A percentile compares a stretch with the other conserved stretches of the same genome.
phyloP scores from a whole-genome alignment of 108 stramenopile species.

The Cyclotella baltica region DNA sequence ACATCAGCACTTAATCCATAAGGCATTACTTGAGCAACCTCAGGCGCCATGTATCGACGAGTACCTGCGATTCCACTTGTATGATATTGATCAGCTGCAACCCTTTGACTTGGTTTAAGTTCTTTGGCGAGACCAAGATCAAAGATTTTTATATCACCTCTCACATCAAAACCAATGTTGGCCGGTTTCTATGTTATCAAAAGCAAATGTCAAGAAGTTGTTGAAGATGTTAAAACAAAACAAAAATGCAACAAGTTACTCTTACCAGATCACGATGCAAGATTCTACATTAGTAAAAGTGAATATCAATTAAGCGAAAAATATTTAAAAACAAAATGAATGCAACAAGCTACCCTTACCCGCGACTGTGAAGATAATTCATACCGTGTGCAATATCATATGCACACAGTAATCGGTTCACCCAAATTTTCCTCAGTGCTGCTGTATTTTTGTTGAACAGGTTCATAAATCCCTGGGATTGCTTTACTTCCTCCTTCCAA shows the following conservation, averaged over 20 bases:
- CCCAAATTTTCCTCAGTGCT: conserved; percentile 50
- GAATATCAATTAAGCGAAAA: neutral
- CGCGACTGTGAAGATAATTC: conserved; percentile 63
- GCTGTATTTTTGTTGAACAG: conserved; percentile 38
- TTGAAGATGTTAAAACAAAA: too few species aligned
- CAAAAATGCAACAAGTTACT: too few species aligned
- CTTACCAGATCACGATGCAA: conserved; percentile 49
- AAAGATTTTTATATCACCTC: conserved; percentile 47
- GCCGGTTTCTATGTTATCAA: too few species aligned
- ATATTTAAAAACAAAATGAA: neutral
- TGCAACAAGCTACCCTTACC: neutral
- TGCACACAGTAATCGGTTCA: conserved; percentile 62
- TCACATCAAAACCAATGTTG: conserved; percentile 43
- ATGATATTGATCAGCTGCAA: conserved; percentile 34
- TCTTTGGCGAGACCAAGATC: conserved; percentile 51
- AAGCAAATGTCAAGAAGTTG: too few species aligned
- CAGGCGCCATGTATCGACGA: too few species aligned
- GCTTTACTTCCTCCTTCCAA: conserved; percentile 45
- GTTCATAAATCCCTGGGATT: conserved; percentile 43
- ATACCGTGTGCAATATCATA: conserved; percentile 75
- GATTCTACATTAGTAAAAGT: conserved; percentile 18
- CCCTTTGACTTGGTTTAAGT: conserved; percentile 36
- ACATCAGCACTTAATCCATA: too few species aligned
- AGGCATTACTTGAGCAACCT: too few species aligned
- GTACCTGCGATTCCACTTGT: conserved; percentile 43